These are phyloP conservation scores for Epichloe scottii DNA, from an alignment of 2,329 filamentous ascomycete species.

Conservation along the genomic window DNA sequence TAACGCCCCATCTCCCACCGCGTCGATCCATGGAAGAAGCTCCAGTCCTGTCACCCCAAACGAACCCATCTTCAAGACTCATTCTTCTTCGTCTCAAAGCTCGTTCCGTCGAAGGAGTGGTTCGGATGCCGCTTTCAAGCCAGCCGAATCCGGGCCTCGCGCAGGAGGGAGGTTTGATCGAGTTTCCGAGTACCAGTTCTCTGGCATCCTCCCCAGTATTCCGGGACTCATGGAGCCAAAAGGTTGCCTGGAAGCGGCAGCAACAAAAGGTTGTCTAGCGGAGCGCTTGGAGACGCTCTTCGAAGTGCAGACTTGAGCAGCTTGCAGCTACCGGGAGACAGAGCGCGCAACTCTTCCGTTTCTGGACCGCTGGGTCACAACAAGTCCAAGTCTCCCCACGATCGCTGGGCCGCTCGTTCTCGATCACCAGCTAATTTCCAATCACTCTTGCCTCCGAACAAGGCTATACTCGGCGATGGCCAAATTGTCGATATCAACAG, in stretches of 20 bases:
- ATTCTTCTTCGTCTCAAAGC: slow-evolving; percentile 10
- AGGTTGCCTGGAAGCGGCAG: slow-evolving; percentile 20
- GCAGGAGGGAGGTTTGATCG: slow-evolving; percentile 23
- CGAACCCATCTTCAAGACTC: slow-evolving; percentile 11
- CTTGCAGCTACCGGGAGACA: slow-evolving; percentile 35
- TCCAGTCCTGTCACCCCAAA: slow-evolving; percentile 22
- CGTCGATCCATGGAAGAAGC: slow-evolving; percentile 15
- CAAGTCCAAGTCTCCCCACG: slow-evolving; percentile 41
- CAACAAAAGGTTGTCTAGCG: slow-evolving; percentile 20
- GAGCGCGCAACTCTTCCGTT: slow-evolving; percentile 28
- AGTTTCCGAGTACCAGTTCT: slow-evolving; percentile 48
- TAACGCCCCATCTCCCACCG: slow-evolving; percentile 23
- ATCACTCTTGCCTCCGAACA: slow-evolving; percentile 17
- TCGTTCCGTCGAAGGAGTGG: slow-evolving; percentile 36
- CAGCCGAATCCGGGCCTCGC: slow-evolving; percentile 31
- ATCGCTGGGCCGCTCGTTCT: slow-evolving; percentile 29
- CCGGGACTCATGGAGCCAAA: slow-evolving; percentile 17
- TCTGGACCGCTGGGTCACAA: slow-evolving; percentile 22
- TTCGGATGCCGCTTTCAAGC: slow-evolving; percentile 39
- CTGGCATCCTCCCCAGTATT: slow-evolving; percentile 28
- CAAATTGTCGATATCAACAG: slow-evolving; percentile 53
- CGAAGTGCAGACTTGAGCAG: slow-evolving; percentile 37
- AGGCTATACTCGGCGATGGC: slow-evolving; percentile 45
- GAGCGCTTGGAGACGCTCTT: slow-evolving; percentile 39
- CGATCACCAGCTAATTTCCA: slow-evolving; percentile 22